Base-by-base conservation (phyloP, 441 rosid species). In the Euphorbia corollata region DNA sequence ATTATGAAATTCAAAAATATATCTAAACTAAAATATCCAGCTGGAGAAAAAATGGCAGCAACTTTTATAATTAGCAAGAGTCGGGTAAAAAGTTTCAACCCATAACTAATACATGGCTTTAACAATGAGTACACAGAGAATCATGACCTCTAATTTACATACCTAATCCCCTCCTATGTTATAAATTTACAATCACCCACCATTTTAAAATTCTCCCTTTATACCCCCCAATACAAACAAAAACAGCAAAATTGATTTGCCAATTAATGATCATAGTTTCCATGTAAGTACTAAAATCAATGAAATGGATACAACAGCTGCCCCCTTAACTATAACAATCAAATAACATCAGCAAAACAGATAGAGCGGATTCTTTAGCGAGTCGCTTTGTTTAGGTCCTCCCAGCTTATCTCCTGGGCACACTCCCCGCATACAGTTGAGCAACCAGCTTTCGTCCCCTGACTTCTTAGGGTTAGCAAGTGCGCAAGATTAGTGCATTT, bases 351-450 rank as follows among this genome's bases (percentile, higher is more conserved):
- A 68, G 70, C 61, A 71, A 59, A 50, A 5, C 59, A 9, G 10
- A 36, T 27, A 22, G 47, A 36, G 12, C 34, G 23, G 36, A 18
- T 57, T 54, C 61, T 64, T 83, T 81, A 83, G 48, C 75, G 78
- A 13, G 81, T 62, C 16, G 43, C 83, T 63, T 74, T 70, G 18
- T 77, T 86, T 48, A 88, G 72, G 45, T 79, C 73, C 67, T 88
- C 97, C 99, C 99, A 86, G 50, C 83, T 81, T 65, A 95, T 78
- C 79, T 85, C 91, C 54, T 79, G 85, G 5, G 93, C 99, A 57
- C 99, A 95, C 73, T 86, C 99, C 63, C 99, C 99, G 45, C 99
- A 95, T 5, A 95, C 76, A 0, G 99, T 88, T 58, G 83, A 79
- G 73, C 88, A 85, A 38, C 99, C 99, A 0, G 23, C 19, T 79